A percentile compares a stretch with the other conserved stretches of the same genome.
Conservation (phyloP, 2,329 filamentous ascomycete species). For the Cercospora sp. region DNA sequence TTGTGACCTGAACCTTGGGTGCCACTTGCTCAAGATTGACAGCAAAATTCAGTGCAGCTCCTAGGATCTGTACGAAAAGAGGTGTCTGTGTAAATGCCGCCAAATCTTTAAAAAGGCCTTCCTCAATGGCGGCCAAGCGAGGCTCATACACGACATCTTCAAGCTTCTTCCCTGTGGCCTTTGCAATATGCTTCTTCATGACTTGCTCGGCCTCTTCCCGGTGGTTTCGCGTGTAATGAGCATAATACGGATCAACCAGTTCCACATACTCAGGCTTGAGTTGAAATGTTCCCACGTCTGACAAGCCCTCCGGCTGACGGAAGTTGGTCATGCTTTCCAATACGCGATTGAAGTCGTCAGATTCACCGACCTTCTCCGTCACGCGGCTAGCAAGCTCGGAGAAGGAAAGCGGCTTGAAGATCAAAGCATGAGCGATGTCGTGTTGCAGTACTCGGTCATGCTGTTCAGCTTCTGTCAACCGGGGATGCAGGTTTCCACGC, state of each 20-base stretch:
- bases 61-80: conserved; percentile 86
- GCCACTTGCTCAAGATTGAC: conserved; percentile 68
- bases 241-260: conserved; percentile 90
- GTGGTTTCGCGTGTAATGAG: conserved; percentile 95
- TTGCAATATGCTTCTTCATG: conserved; percentile 83
- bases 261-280: conserved; percentile 82
- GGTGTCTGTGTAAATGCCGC: conserved; percentile 78
- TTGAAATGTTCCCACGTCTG: conserved; percentile 92
- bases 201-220: conserved; percentile 90
- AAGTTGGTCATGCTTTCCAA: conserved; percentile 86
- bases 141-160: conserved; percentile 92
- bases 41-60: conserved; percentile 82
- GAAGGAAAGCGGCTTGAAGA: conserved; percentile 94
- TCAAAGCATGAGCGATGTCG: conserved; percentile 89
- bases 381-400: conserved; percentile 85
- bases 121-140: conserved; percentile 70
- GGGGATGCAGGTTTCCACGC: conserved; percentile 72
- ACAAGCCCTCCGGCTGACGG: conserved; percentile 84
- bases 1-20: conserved; percentile 73
- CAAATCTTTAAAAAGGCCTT: conserved; percentile 74
- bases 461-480: conserved; percentile 66
- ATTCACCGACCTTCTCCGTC: conserved; percentile 84
- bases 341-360: conserved; percentile 81
- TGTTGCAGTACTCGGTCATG: conserved; percentile 70
- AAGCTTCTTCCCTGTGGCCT: conserved; percentile 75